A percentile compares a stretch with the other conserved stretches of the same genome.
Conservation (phyloP, 2,329 filamentous ascomycete species). For the Hypoxylon sp. region DNA sequence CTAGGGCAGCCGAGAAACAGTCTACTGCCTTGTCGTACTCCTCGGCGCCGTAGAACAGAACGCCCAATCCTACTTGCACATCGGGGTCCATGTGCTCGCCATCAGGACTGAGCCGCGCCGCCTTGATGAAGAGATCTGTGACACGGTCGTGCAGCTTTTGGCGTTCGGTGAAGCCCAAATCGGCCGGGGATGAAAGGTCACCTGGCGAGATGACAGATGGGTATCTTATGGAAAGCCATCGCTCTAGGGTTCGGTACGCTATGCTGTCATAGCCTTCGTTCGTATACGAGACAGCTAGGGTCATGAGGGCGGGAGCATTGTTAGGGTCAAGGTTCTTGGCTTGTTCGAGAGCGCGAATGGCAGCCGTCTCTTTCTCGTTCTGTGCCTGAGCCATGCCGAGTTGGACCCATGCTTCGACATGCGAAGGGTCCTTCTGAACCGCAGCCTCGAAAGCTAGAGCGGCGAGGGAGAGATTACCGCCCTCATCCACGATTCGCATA, state of each 20-base stretch:
- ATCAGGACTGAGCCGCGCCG: slow-evolving; percentile 90
- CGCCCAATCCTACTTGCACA: slow-evolving; percentile 95
- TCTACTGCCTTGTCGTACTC: slow-evolving; percentile 99
- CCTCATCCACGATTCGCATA: slow-evolving; percentile 90
- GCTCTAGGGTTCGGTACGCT: slow-evolving; percentile 94
- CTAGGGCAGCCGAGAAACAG: slow-evolving; percentile 94
- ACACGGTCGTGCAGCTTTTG: slow-evolving; percentile 91
- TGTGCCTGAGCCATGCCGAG: slow-evolving; percentile 94
- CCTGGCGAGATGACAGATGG: slow-evolving; percentile 82
- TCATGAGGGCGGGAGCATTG: slow-evolving; percentile 93
- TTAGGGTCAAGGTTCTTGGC: slow-evolving; percentile 89
- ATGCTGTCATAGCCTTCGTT: slow-evolving; percentile 99
- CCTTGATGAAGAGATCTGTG: slow-evolving; percentile 90
- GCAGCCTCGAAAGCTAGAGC: slow-evolving; percentile 96
- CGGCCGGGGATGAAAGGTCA: slow-evolving; percentile 80
- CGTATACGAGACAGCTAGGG: slow-evolving; percentile 94
- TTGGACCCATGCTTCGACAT: slow-evolving; percentile 94
- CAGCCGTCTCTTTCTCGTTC: slow-evolving; percentile 97
- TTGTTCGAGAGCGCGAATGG: slow-evolving; percentile 93
- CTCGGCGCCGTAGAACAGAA: slow-evolving; percentile 97
- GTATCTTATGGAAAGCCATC: slow-evolving; percentile 97
- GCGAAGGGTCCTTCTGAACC: slow-evolving; percentile 87
- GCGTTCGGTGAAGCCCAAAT: slow-evolving; percentile 95
- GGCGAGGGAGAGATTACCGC: slow-evolving; percentile 93
- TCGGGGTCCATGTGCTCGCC: slow-evolving; percentile 98